Evolutionary conservation across 768 basidiomycete genomes (phyloP).

Genomic region (Xerocomellus intermedius): DNA sequence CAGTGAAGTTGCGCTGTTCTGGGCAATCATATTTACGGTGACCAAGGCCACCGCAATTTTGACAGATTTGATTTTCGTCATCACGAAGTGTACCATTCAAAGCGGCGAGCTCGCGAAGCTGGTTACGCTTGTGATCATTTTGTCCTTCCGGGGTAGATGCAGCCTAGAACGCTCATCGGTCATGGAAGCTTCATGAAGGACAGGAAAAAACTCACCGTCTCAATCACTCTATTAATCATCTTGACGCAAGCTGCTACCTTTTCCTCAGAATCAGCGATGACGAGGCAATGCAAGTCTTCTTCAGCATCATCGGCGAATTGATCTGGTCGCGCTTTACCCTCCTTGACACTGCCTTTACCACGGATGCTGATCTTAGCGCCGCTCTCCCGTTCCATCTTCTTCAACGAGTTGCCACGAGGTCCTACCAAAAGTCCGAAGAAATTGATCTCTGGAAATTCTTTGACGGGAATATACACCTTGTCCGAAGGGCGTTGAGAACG

Average conservation of each 20-base stretch:
- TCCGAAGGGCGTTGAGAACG: slow-evolving; percentile 91
- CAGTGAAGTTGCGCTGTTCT: slow-evolving; percentile 96
- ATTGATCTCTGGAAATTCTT: slow-evolving; percentile 99
- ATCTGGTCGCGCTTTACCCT: slow-evolving; percentile 95
- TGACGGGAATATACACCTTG: slow-evolving; percentile 99
- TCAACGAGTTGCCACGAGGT: slow-evolving; percentile 97
- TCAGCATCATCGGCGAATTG: slow-evolving; percentile 96
- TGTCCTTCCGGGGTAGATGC: slow-evolving; percentile 99
- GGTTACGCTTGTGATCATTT: slow-evolving; percentile 99
- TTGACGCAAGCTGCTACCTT: slow-evolving; percentile 90
- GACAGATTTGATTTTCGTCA: slow-evolving; percentile 99
- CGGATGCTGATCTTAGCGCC: slow-evolving; percentile 98
- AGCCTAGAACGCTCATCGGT: slow-evolving; percentile 52
- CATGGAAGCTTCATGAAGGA: not conserved
- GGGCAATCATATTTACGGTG: slow-evolving; percentile 99
- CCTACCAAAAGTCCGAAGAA: slow-evolving; percentile 98
- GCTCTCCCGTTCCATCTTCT: slow-evolving; percentile 98
- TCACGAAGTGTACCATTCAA: slow-evolving; percentile 98
- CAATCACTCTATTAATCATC: slow-evolving; percentile 97
- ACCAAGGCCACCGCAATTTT: slow-evolving; percentile 91
- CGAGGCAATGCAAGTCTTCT: slow-evolving; percentile 97
- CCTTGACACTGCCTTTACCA: slow-evolving; percentile 98
- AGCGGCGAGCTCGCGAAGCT: slow-evolving; percentile 95
- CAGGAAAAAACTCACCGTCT: slow-evolving; percentile 65
- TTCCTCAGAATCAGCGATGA: slow-evolving; percentile 89